A percentile compares a stretch with the other conserved stretches of the same genome.
Conservation (phyloP, 2,329 filamentous ascomycete species). For the Ascochyta koolunga region DNA sequence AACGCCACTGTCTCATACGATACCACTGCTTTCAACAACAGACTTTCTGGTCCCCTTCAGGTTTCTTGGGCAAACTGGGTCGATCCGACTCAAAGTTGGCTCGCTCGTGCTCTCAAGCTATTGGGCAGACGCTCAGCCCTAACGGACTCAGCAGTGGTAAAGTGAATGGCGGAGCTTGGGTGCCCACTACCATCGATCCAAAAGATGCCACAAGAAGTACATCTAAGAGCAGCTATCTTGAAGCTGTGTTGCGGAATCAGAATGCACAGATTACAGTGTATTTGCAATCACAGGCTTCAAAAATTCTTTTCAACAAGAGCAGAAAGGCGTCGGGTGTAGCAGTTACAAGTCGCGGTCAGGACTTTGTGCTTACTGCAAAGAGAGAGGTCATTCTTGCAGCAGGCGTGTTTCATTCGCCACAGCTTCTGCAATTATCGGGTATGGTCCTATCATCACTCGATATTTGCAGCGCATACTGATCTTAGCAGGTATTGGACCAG, state of each 20-base stretch:
- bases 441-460: not conserved
- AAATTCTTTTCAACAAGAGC: conserved; percentile 22
- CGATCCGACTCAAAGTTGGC: conserved; percentile 30
- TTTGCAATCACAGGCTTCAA: conserved; percentile 20
- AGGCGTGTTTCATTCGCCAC: conserved; percentile 49
- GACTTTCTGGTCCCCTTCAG: conserved; percentile 26
- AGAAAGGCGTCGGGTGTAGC: conserved; percentile 38
- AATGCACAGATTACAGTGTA: conserved; percentile 17
- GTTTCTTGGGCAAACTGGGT: conserved; percentile 39
- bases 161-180: conserved; percentile 28
- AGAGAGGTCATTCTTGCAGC: conserved; percentile 54
- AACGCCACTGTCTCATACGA: conserved; percentile 31
- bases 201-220: conserved; percentile 27
- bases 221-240: conserved; percentile 28
- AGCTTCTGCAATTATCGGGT: conserved; percentile 45
- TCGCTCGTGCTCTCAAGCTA: conserved; percentile 27
- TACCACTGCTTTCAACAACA: conserved; percentile 20
- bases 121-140: conserved; percentile 24
- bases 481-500: conserved; percentile 45
- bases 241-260: conserved; percentile 9
- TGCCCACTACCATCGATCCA: conserved; percentile 40
- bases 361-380: conserved; percentile 23
- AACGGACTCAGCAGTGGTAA: conserved; percentile 32
- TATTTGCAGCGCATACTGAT: not conserved
- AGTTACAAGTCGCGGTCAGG: conserved; percentile 24